These are phyloP conservation scores for Arbutus unedo DNA, from an alignment of 148 eudicot species.

Conservation along the genomic window DNA sequence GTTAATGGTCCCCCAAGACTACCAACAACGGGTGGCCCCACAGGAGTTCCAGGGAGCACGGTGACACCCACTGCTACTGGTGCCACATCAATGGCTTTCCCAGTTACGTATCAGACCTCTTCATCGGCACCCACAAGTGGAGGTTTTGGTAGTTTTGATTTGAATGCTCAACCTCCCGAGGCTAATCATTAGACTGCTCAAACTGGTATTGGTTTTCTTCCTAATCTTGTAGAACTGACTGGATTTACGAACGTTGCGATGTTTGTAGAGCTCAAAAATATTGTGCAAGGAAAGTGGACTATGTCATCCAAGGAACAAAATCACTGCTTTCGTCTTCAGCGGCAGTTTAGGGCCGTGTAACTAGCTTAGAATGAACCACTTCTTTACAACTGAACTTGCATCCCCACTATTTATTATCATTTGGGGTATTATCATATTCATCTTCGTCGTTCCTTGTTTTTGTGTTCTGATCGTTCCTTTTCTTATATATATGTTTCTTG, in stretches of 20 bases:
- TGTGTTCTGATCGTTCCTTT: background rate
- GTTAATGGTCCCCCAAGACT: slow-evolving; percentile 42
- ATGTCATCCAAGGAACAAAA: background rate
- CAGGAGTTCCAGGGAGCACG: slow-evolving; percentile 34
- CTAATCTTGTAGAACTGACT: background rate
- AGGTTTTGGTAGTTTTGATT: slow-evolving; percentile 20
- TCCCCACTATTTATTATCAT: background rate
- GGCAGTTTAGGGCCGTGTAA: background rate
- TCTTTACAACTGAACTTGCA: background rate
- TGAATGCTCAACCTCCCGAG: slow-evolving; percentile 20
- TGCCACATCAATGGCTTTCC: slow-evolving; percentile 16
- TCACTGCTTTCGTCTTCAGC: background rate
- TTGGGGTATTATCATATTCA: too few species aligned
- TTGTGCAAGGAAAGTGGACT: background rate
- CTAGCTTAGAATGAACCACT: background rate
- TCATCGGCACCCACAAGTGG: slow-evolving; percentile 18
- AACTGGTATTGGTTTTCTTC: background rate
- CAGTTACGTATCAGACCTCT: slow-evolving; percentile 24
- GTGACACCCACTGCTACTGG: slow-evolving; percentile 13
- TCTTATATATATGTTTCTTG: background rate
- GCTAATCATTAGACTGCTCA: slow-evolving; percentile 13
- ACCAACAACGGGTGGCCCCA: slow-evolving; percentile 32
- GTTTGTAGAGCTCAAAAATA: background rate
- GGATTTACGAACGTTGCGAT: background rate
- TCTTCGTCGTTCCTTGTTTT: background rate